phyloP scores from a whole-genome alignment of 768 basidiomycete genomes.

The Galerina marginata region DNA sequence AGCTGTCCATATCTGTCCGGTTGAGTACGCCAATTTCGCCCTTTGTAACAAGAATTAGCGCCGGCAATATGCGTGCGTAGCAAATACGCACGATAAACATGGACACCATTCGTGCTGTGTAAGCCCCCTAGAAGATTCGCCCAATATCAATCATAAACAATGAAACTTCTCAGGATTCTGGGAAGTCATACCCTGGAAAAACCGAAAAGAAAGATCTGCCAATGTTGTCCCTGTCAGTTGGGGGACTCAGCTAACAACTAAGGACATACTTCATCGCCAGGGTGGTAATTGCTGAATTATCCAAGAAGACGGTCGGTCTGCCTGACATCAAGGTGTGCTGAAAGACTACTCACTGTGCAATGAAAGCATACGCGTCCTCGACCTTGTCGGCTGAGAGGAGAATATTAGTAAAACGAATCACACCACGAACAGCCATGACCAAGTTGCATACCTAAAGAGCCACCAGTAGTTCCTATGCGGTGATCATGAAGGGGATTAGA shows the following conservation, averaged over 20 bases:
- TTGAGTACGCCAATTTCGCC: conserved; percentile 75
- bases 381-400: conserved; percentile 63
- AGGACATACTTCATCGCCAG: conserved; percentile 68
- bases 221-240: background rate
- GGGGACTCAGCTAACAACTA: conserved; percentile 6
- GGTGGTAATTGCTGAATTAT: conserved; percentile 63
- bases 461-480: conserved; percentile 63
- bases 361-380: conserved; percentile 81
- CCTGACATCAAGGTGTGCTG: background rate
- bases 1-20: conserved; percentile 74
- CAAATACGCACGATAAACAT: conserved; percentile 61
- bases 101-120: conserved; percentile 77
- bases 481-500: conserved; percentile 8
- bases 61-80: background rate
- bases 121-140: conserved; percentile 59
- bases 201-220: conserved; percentile 76
- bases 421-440: background rate
- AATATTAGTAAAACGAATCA: conserved; percentile 1
- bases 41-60: conserved; percentile 36
- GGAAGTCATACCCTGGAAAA: conserved; percentile 63
- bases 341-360: conserved; percentile 64
- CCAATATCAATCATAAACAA: too few relatives aligned
- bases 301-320: background rate
- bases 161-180: too few relatives aligned
- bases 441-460: conserved; percentile 53